Evolutionary conservation across 2,329 filamentous ascomycete genomes (phyloP).

Genomic region (Pseudofabraea citricarpa): DNA sequence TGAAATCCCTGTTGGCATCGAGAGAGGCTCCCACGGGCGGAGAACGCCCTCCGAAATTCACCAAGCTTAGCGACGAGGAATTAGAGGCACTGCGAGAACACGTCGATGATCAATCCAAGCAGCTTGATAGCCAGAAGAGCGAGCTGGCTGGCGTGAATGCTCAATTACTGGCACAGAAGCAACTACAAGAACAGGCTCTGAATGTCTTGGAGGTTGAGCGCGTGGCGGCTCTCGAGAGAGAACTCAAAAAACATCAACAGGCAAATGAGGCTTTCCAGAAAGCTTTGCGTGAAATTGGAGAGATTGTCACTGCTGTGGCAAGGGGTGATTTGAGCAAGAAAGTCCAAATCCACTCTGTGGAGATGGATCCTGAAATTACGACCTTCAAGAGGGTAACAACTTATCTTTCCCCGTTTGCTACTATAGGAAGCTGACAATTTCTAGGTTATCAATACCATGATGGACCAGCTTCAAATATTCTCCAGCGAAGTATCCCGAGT

Average conservation of each 20-base stretch:
- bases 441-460: slow-evolving; percentile 85
- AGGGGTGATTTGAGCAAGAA: slow-evolving; percentile 95
- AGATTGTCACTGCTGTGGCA: slow-evolving; percentile 93
- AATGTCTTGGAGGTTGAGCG: slow-evolving; percentile 81
- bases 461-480: slow-evolving; percentile 95
- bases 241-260: slow-evolving; percentile 95
- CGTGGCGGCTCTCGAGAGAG: slow-evolving; percentile 83
- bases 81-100: slow-evolving; percentile 83
- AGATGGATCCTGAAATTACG: slow-evolving; percentile 97
- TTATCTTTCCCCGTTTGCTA: background rate
- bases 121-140: slow-evolving; percentile 81
- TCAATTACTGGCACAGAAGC: slow-evolving; percentile 80
- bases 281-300: slow-evolving; percentile 90
- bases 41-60: slow-evolving; percentile 23
- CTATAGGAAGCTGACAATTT: background rate
- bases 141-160: slow-evolving; percentile 82
- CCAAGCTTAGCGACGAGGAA: slow-evolving; percentile 68
- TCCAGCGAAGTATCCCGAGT: slow-evolving; percentile 94
- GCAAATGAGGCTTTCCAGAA: slow-evolving; percentile 99
- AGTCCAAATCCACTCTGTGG: slow-evolving; percentile 88
- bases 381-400: slow-evolving; percentile 80
- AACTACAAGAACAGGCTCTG: slow-evolving; percentile 76
- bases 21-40: slow-evolving; percentile 19
- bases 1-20: slow-evolving; percentile 24
- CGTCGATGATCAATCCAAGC: slow-evolving; percentile 87